phyloP scores from a whole-genome alignment of 2,329 filamentous ascomycete species.

The Fusarium papillatum region DNA sequence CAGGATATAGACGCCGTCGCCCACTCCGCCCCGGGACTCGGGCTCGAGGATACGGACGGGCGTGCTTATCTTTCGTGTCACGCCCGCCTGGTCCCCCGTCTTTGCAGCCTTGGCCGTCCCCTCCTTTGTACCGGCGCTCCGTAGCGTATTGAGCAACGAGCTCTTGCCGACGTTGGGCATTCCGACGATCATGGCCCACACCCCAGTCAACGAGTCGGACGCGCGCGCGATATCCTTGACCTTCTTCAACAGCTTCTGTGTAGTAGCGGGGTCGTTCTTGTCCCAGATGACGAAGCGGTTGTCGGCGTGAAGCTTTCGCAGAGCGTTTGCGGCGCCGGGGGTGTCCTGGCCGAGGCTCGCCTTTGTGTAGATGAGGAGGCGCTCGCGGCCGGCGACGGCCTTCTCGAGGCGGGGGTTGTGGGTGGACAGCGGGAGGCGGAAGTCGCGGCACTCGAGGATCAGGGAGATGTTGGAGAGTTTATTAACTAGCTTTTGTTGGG shows the following conservation, averaged over 20 bases:
- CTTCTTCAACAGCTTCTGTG: conserved; percentile 54
- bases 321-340: conserved; percentile 39
- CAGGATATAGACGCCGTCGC: conserved; percentile 82
- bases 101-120: conserved; percentile 75
- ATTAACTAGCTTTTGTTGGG: conserved; percentile 82
- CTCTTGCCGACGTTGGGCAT: conserved; percentile 99
- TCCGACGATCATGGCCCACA: conserved; percentile 89
- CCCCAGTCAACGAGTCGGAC: conserved; percentile 78
- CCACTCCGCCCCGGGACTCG: conserved; percentile 57
- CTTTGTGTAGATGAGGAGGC: conserved; percentile 94
- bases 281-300: conserved; percentile 60
- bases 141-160: conserved; percentile 89
- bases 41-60: conserved; percentile 80
- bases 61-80: conserved; percentile 87
- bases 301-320: conserved; percentile 52
- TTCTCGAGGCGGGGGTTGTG: conserved; percentile 92
- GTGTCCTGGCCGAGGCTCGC: conserved; percentile 74
- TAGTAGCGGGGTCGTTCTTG: conserved; percentile 49
- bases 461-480: conserved; percentile 86
- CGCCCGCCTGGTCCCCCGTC: conserved; percentile 89
- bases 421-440: conserved; percentile 89
- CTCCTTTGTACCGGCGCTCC: conserved; percentile 71
- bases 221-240: conserved; percentile 49
- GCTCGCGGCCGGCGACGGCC: conserved; percentile 77
- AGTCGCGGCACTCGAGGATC: conserved; percentile 95